Base-by-base conservation (phyloP, 2,329 filamentous ascomycete genomes). In the Penicillium sp. region DNA sequence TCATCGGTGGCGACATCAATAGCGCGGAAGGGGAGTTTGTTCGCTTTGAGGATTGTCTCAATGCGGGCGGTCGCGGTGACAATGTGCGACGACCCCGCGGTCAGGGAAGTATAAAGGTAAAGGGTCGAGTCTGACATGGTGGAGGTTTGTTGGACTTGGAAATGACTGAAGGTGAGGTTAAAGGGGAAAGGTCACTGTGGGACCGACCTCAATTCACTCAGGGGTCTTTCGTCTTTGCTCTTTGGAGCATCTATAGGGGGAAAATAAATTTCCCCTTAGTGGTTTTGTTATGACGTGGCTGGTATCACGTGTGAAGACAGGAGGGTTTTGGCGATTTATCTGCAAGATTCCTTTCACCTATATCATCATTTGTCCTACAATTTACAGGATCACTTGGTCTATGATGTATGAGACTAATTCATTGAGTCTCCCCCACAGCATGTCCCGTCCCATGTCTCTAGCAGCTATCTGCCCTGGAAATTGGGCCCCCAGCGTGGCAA, bases 41-140 rank as follows among this genome's bases (percentile, higher is more conserved):
- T 97, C 60, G 91, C 92, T 70, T 91, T 93, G 56, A 99, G 83
- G 68, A 99, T 97, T 11, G 92, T 97, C 76, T 99, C 93, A 63
- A 99, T 85, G 44, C 94, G 89, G 51, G 92, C 95, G 1, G 94
- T 97, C 26, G 92, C 94, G 38, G 94, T 97, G 68, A 97, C 87
- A 72, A 97, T 96, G 74, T 97, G 91, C 23, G 91, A 96, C 38
- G 91, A 96, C 61, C 94, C 94, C 55, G 94, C 90, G 18, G 94
- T 97, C 52, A 99, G 82, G 49, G 93, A 97, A 57, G 94, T 97
- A 78, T 95, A 97, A 66, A 99, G 88, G 78, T 94, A 99, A 59
- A 99, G 85, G 27, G 87, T 79, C 45, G 87, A 83, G 56, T 76
- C 75, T 43, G 73, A 64, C 73, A 74, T 72, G 46, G n/a, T 66